These are phyloP conservation scores for Euphorbia schlechtendalii DNA, from an alignment of 441 rosid genomes.

Conservation along the genomic window DNA sequence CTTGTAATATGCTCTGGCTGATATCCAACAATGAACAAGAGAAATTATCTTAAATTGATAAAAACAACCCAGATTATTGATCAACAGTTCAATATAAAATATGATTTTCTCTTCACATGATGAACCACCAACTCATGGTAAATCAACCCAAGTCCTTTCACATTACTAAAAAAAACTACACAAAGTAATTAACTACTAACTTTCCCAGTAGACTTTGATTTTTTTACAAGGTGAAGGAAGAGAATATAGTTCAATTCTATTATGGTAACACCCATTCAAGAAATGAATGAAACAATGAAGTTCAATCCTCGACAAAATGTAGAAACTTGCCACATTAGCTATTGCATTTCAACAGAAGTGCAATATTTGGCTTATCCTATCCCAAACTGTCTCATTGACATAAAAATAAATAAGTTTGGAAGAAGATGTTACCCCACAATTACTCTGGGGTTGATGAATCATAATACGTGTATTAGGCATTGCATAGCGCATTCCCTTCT, in stretches of 20 bases:
- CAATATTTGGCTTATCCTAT: neutral
- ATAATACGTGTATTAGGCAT: constrained; percentile 94
- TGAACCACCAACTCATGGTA: too few species aligned
- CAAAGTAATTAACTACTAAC: neutral
- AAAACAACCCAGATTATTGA: too few species aligned
- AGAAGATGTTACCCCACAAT: constrained; percentile 67
- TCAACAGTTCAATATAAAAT: too few species aligned
- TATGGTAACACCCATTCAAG: neutral
- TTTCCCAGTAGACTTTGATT: neutral
- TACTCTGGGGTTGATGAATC: constrained; percentile 87
- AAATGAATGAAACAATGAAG: too few species aligned
- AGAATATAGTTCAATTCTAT: neutral
- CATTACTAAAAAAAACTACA: neutral
- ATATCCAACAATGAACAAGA: neutral
- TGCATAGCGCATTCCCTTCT: constrained; percentile 91
- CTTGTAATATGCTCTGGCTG: neutral
- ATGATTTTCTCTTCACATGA: too few species aligned
- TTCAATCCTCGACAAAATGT: neutral
- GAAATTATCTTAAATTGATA: too few species aligned
- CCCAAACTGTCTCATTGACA: neutral
- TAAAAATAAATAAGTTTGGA: constrained; percentile 14
- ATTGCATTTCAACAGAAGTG: neutral
- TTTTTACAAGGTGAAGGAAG: neutral
- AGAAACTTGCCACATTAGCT: neutral
- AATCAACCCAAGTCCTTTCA: too few species aligned